A percentile compares a stretch with the other conserved stretches of the same genome.
Evolutionary conservation across 306 rosid genomes (phyloP).

Genomic region (Medicago lupulina): DNA sequence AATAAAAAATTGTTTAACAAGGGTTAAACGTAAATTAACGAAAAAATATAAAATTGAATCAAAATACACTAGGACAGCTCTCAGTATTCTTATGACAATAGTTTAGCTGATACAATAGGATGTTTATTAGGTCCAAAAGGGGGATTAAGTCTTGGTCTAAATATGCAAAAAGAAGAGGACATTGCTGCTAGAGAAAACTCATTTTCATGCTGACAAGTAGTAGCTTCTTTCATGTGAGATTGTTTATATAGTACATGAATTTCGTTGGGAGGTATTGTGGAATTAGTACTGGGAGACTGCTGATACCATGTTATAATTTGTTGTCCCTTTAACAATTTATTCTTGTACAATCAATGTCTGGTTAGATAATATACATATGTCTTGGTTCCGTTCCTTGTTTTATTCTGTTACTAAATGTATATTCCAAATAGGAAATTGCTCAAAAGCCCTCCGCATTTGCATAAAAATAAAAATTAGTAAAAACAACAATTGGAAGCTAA

Average conservation of each 20-base stretch:
- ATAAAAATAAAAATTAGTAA: no score
- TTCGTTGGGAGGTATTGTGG: constrained; percentile 37
- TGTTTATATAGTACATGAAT: constrained; percentile 47
- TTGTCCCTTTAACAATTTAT: constrained; percentile 14
- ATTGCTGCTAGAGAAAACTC: constrained; percentile 42
- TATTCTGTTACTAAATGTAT: neutral
- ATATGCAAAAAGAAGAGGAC: constrained; percentile 32
- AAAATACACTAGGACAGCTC: no score
- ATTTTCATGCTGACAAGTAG: constrained; percentile 47
- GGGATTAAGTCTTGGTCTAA: constrained; percentile 28
- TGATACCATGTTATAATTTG: constrained; percentile 35
- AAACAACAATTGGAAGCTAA: no score
- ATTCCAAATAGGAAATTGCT: neutral
- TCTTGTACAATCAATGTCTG: constrained; percentile 37
- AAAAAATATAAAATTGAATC: no score
- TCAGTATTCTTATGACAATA: no score
- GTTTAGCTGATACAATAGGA: no score
- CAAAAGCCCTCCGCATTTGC: no score
- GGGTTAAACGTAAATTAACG: no score
- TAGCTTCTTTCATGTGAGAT: constrained; percentile 44
- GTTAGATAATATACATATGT: constrained; percentile 31
- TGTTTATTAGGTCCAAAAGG: no score
- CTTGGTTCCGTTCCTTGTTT: neutral
- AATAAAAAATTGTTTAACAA: no score
- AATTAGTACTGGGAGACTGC: constrained; percentile 34